Percentiles rank a stretch among this genome's conserved stretches.
Conservation (phyloP, 345 rosid genomes). For the thale cress (Arabidopsis thaliana) region DNA sequence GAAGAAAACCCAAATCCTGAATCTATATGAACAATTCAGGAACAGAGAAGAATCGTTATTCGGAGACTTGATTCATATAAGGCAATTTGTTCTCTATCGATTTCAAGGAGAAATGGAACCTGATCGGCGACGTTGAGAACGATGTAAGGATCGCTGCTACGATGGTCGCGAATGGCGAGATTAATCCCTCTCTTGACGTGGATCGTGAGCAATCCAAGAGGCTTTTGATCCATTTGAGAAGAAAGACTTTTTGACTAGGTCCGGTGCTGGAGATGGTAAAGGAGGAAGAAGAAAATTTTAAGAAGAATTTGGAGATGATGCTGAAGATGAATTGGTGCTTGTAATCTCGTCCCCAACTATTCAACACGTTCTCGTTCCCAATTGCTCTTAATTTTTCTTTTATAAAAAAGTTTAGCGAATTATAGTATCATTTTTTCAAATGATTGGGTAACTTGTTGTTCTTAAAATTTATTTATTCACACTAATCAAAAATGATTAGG, state of each 20-base stretch:
- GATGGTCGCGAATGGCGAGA: conserved; percentile 55
- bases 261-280: conserved; percentile 5
- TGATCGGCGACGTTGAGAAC: conserved; percentile 54
- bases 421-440: no score
- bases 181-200: conserved; percentile 53
- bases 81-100: not conserved
- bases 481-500: no score
- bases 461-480: no score
- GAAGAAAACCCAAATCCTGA: no score
- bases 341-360: conserved; percentile 29
- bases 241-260: not conserved
- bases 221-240: conserved; percentile 45
- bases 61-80: no score
- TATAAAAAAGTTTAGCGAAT: no score
- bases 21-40: not conserved
- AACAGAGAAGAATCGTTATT: no score
- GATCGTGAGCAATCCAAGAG: conserved; percentile 55
- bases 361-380: conserved; percentile 39
- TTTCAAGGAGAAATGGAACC: conserved; percentile 34
- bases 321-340: conserved; percentile 5
- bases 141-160: conserved; percentile 66
- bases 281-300: not conserved
- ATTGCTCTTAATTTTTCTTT: no score
- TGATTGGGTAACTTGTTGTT: no score
- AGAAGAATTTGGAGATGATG: not conserved